These are phyloP conservation scores for Alternaria dauci DNA, from an alignment of 2,329 filamentous ascomycete species.

Conservation along the genomic window DNA sequence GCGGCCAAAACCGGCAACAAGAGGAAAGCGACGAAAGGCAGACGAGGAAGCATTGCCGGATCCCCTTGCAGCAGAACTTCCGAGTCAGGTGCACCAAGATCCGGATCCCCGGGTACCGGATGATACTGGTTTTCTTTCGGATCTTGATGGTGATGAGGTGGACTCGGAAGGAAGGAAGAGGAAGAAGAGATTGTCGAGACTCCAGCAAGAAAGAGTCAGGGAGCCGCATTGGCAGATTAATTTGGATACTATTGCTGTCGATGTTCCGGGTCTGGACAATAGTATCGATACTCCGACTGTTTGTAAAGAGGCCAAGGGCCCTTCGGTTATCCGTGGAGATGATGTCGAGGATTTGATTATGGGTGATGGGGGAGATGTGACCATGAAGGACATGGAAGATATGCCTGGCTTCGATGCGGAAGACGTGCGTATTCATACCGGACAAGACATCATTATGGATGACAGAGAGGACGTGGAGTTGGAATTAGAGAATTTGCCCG, in stretches of 20 bases:
- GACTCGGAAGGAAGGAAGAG: not conserved
- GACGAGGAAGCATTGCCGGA: not conserved
- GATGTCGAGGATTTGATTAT: not conserved
- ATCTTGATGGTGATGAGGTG: constrained; percentile 3
- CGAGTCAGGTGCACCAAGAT: constrained; percentile 1
- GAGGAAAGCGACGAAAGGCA: constrained; percentile 10
- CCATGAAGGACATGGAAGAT: not conserved
- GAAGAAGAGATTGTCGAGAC: constrained; percentile 8
- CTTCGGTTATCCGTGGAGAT: not conserved
- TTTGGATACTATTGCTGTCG: not conserved
- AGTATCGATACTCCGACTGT: not conserved
- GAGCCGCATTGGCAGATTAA: constrained; percentile 15
- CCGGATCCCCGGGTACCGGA: constrained; percentile 10
- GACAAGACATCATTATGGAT: not conserved
- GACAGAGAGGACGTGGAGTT: not conserved
- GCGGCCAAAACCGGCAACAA: not conserved
- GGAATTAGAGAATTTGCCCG: not conserved
- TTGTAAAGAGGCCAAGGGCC: not conserved
- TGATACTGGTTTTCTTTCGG: constrained; percentile 15
- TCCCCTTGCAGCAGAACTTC: not conserved
- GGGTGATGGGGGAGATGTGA: not conserved
- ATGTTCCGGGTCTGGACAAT: not conserved
- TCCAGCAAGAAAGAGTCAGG: constrained; percentile 1
- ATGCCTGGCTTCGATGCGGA: not conserved
- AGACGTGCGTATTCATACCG: not conserved